Base-by-base conservation (phyloP, 169 alveolate genomes). In the Theileria orientalis region DNA sequence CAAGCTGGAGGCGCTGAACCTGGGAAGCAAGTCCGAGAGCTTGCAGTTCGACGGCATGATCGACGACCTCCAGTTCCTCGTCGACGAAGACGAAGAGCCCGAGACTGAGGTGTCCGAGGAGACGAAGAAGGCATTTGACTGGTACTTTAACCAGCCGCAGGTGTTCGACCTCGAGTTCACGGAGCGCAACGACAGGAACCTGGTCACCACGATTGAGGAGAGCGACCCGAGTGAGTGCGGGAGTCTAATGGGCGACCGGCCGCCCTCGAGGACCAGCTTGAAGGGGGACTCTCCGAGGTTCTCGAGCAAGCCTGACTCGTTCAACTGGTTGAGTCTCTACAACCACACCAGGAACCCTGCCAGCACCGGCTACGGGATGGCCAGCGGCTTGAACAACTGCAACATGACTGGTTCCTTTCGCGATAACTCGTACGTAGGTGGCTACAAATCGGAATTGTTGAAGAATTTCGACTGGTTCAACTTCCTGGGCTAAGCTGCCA, bases 131-230 rank as follows among this genome's bases (percentile, higher is more conserved):
- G 66, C 52, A 9, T 79, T 79, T 68, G 83, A 27, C 23, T 79
- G 87, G 87, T 79, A 70, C 77, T 68, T 79, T 7, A 62, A 72
- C 57, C 27, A 40, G 35, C 52, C 76, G 59, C 23, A 74, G 37
- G 70, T 7, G 32, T 29, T 46, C 42, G 83, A 46, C 23, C 2
- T 40, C 25, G n/a, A 23, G 8, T 13, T 16, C 2, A 21, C 21
- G 13, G 69, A 30, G 2, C 73, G 29, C 40, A 42, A 9, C 5
- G 44, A 7, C 44, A 5, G 44, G 44, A 37, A 37, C 44, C 5
- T 5, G 9, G 44, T 37, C 5, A 37, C 44, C 44, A 27, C 60
- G 35, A 25, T 37, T 37, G 44, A 37, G 16, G 9, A 37, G 44
- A 37, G 3, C 54, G 37, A 6, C 19, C 44, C 44, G 5, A 7